Evolutionary conservation across 257 asterid species (phyloP), one percentile per base, ranked within the genome.

Genomic region (Nicotiana otophora): DNA sequence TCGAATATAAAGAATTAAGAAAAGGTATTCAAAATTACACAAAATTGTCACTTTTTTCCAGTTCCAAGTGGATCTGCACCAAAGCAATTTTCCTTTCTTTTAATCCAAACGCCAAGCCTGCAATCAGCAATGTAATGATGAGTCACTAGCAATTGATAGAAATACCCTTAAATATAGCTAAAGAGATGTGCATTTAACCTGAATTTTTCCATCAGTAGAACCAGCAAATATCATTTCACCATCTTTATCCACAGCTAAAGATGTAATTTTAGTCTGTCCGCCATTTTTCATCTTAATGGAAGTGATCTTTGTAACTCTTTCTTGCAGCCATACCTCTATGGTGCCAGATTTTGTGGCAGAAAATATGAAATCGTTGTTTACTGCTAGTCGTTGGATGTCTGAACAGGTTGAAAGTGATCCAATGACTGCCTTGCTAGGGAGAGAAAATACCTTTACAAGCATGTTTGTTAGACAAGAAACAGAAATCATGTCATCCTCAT

Each of bases 151-250:
- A 31, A 19, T 58, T 19, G 8, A 42, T 42, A 42, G 48, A 42
- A 42, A 42, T 42, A 2, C 5, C 57, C 3, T 10, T 8, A 5
- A 4, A 26, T 7, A 48, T 28, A 78, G 34, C 46, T 28, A 33
- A 58, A 12, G 9, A 39, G 5, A 33, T 8, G 1, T 16, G 57
- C 31, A 26, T 31, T 28, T 68, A 78, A 94, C 98, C 96, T 90
- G 96, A 46, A 92, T 88, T 88, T 83, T 91, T 69, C 95, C 98
- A 65, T 94, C 97, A 0, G 90, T 87, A 23, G 90, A 90, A 30
- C 94, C 97, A 7, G 93, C 91, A 81, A 91, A 94, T 30, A 92
- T 91, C 94, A 90, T 92, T 46, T 91, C 93, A 20, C 93, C 95
- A 36, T 89, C 90, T 30, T 74, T 26, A 82, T 92, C 98, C 3